Conservation (phyloP, 2,329 filamentous ascomycete species). For the Penicillium sp. region DNA sequence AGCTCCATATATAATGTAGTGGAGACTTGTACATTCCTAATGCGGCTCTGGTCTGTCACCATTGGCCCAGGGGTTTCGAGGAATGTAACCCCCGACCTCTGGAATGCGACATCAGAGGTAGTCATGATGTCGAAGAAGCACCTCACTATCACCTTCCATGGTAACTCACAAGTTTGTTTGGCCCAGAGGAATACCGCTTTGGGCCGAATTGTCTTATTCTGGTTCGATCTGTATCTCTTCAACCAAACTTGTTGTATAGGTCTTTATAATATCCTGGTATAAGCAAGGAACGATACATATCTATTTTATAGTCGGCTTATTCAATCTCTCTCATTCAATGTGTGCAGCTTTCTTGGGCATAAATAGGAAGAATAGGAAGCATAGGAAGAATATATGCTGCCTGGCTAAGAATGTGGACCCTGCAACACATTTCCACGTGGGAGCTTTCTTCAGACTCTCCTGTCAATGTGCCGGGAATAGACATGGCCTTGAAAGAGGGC, state of each 20-base stretch:
- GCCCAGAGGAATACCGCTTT: background rate
- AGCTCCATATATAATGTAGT: background rate
- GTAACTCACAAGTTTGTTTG: background rate
- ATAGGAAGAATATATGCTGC: background rate
- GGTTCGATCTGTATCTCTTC: background rate
- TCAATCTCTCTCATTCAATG: background rate
- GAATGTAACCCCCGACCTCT: conserved; percentile 17
- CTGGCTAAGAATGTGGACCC: background rate
- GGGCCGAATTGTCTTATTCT: background rate
- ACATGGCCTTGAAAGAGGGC: background rate
- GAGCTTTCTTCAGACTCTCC: background rate
- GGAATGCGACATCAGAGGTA: conserved; percentile 12
- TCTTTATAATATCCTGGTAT: background rate
- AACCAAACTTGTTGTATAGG: background rate
- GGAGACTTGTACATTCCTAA: conserved; percentile 1
- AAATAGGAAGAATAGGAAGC: background rate
- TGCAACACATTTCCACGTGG: conserved; percentile 2
- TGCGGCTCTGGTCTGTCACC: background rate
- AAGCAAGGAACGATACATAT: background rate
- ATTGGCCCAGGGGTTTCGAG: conserved; percentile 9
- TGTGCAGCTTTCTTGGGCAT: background rate
- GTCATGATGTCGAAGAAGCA: conserved; percentile 3
- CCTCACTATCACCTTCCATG: background rate
- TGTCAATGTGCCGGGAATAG: conserved; percentile 9
- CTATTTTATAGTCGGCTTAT: background rate